Evolutionary conservation across 2,329 filamentous ascomycete species (phyloP).

Genomic region (Plectosphaerella plurivora): DNA sequence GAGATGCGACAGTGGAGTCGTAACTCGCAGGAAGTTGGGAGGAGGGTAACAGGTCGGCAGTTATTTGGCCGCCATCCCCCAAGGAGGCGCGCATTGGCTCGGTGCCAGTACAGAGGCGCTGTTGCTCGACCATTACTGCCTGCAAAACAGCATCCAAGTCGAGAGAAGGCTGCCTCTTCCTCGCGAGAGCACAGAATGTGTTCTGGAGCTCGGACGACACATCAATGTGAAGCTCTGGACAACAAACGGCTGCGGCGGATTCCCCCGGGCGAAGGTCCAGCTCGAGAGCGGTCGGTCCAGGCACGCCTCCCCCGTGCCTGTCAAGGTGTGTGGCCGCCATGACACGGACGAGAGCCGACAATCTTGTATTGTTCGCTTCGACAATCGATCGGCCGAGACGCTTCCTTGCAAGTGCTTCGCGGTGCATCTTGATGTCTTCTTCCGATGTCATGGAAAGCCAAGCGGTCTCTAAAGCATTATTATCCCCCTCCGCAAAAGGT

Average conservation of each 20-base stretch:
- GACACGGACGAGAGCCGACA: conserved; percentile 33
- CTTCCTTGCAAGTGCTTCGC: conserved; percentile 25
- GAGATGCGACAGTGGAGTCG: too few relatives aligned
- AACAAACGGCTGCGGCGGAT: conserved; percentile 37
- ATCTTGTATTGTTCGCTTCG: conserved; percentile 28
- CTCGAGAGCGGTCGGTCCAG: conserved; percentile 13
- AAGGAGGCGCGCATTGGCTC: too few relatives aligned
- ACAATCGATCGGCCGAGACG: conserved; percentile 26
- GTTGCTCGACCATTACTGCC: conserved; percentile 33
- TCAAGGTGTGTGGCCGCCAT: conserved; percentile 42
- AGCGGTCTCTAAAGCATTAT: conserved; percentile 71
- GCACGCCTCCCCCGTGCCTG: conserved; percentile 36
- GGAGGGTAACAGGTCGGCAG: too few relatives aligned
- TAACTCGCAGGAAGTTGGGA: too few relatives aligned
- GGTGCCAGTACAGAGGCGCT: neutral
- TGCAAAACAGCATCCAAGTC: conserved; percentile 39
- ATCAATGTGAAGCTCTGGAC: conserved; percentile 41
- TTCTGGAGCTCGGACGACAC: conserved; percentile 40
- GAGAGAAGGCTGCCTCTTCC: conserved; percentile 33
- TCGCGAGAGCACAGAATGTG: conserved; percentile 45
- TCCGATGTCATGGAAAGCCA: conserved; percentile 61
- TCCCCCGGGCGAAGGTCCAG: conserved; percentile 10
- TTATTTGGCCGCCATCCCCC: too few relatives aligned
- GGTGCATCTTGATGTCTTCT: conserved; percentile 43
- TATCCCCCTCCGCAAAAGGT: conserved; percentile 76